These are phyloP conservation scores for Trametes gibbosa DNA, from an alignment of 768 basidiomycete species.

Conservation along the genomic window DNA sequence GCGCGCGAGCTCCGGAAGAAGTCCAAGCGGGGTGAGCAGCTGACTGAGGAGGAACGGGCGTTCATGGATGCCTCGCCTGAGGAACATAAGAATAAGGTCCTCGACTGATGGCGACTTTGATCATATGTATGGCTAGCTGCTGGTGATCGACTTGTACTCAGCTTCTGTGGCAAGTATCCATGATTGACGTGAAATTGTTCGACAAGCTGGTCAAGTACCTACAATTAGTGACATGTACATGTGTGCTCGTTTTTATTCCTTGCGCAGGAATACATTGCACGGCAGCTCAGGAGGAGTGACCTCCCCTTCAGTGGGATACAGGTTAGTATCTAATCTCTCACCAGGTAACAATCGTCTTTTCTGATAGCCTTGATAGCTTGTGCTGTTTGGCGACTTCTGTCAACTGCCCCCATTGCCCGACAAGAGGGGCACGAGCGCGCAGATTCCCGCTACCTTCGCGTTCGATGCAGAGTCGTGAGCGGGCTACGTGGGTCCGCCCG, in stretches of 20 bases:
- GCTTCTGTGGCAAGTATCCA: constrained; percentile 43
- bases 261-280: constrained; percentile 63
- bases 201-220: constrained; percentile 69
- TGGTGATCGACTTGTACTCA: too few species aligned
- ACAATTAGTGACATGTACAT: background rate
- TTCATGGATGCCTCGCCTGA: background rate
- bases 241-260: background rate
- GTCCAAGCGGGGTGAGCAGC: background rate
- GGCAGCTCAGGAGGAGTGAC: constrained; percentile 46
- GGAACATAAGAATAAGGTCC: constrained; percentile 27
- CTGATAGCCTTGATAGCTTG: constrained; percentile 46
- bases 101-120: constrained; percentile 70
- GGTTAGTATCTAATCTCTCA: constrained; percentile 36
- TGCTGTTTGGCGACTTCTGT: constrained; percentile 87
- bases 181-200: constrained; percentile 80
- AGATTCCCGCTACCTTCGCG: constrained; percentile 58
- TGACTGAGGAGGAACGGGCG: background rate
- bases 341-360: background rate
- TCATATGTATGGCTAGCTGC: constrained; percentile 39
- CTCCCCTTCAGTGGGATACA: constrained; percentile 86
- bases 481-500: constrained; percentile 53
- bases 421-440: constrained; percentile 40
- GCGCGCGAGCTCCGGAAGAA: background rate
- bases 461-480: constrained; percentile 82
- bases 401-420: constrained; percentile 84